These are phyloP conservation scores for Polyrhizophydium stewartii DNA, from an alignment of 371 early-diverging fungal species.

Conservation along the genomic window DNA sequence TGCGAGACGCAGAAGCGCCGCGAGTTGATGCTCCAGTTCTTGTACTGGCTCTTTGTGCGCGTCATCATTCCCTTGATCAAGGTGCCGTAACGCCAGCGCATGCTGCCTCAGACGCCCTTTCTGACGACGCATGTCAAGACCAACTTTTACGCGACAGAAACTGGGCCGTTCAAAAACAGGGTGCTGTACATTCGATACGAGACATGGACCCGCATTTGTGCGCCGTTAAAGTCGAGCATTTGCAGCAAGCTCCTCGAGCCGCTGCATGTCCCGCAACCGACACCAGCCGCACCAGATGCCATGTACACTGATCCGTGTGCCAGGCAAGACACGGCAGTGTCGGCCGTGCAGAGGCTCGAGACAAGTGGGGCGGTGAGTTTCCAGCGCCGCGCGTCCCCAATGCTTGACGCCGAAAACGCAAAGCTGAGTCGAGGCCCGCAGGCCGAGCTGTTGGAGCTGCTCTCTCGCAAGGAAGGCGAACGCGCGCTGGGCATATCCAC, in stretches of 20 bases:
- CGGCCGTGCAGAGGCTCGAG: no score
- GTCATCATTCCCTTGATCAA: conserved; percentile 54
- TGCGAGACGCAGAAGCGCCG: conserved; percentile 46
- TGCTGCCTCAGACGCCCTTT: background rate
- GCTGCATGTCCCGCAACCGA: no score
- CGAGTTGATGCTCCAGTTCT: conserved; percentile 48
- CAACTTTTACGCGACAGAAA: conserved; percentile 73
- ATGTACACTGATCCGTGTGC: no score
- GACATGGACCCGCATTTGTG: no score
- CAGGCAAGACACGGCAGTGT: no score
- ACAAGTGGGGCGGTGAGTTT: no score
- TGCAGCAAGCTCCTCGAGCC: no score
- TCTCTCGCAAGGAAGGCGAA: background rate
- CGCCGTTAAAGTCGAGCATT: conserved; percentile 36
- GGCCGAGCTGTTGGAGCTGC: background rate
- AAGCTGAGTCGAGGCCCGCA: no score
- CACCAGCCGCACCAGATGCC: no score
- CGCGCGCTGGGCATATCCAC: conserved; percentile 43
- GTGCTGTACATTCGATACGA: conserved; percentile 75
- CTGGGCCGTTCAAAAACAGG: conserved; percentile 44
- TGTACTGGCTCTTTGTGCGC: conserved; percentile 64
- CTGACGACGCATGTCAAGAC: conserved; percentile 28
- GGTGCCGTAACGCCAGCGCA: conserved; percentile 17
- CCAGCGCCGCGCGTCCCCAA: no score
- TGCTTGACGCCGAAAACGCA: no score